Evolutionary conservation across 352 stramenopile genomes (phyloP).

Genomic region (Phytophthora syringae): DNA sequence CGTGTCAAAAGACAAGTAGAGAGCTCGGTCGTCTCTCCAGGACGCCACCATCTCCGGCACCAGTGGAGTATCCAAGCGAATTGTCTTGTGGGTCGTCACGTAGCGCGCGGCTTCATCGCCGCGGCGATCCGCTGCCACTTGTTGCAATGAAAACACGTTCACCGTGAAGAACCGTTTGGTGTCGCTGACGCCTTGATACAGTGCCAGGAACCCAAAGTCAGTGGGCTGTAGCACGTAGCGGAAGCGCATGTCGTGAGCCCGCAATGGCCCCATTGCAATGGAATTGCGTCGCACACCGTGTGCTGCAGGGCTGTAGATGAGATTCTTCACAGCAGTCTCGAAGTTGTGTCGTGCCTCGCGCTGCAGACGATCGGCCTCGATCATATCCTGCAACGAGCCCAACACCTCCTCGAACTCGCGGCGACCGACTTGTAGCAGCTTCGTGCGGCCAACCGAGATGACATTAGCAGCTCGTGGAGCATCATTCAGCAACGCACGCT

Average conservation of each 20-base stretch:
- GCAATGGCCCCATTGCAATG: constrained; percentile 47
- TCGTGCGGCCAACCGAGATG: constrained; percentile 88
- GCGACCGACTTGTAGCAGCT: constrained; percentile 90
- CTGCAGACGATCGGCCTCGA: constrained; percentile 83
- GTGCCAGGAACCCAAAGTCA: constrained; percentile 73
- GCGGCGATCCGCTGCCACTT: constrained; percentile 72
- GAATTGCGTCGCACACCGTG: constrained; percentile 49
- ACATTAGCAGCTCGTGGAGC: constrained; percentile 94
- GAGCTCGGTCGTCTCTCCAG: constrained; percentile 79
- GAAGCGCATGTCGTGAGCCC: constrained; percentile 71
- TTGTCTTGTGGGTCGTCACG: constrained; percentile 68
- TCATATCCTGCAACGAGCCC: constrained; percentile 92
- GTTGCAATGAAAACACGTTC: constrained; percentile 79
- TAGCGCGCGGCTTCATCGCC: constrained; percentile 77
- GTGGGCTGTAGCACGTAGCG: constrained; percentile 77
- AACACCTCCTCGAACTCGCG: constrained; percentile 97
- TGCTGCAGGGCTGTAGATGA: constrained; percentile 70
- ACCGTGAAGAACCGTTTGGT: constrained; percentile 74
- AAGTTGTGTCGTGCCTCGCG: constrained; percentile 85
- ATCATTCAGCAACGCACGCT: constrained; percentile 87
- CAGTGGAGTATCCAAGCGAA: constrained; percentile 71
- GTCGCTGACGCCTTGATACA: constrained; percentile 75
- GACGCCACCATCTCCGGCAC: constrained; percentile 76
- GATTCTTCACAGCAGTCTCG: constrained; percentile 83
- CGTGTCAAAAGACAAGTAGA: constrained; percentile 84